phyloP scores from a whole-genome alignment of 2,329 filamentous ascomycete genomes.

The Exserohilum rostratum region DNA sequence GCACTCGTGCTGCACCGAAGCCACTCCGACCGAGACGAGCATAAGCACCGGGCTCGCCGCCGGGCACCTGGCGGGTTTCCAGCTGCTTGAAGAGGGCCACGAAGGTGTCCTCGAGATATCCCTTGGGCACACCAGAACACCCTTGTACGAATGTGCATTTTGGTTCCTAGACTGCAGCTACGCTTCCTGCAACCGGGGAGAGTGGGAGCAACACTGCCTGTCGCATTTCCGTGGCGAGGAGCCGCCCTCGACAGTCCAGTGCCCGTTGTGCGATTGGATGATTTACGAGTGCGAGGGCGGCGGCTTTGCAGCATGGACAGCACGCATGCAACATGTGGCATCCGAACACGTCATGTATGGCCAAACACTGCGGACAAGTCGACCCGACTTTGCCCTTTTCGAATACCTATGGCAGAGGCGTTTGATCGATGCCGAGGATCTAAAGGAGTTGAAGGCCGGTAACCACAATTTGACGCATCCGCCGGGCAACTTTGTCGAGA shows the following conservation, averaged over 20 bases:
- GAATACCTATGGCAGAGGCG: constrained; percentile 39
- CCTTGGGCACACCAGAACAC: constrained; percentile 5
- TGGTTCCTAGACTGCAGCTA: constrained; percentile 42
- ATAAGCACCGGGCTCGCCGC: constrained; percentile 34
- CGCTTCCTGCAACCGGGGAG: constrained; percentile 23
- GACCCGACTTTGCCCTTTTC: constrained; percentile 40
- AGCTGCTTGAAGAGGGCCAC: constrained; percentile 31
- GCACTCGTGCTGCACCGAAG: constrained; percentile 30
- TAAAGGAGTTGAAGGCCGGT: constrained; percentile 42
- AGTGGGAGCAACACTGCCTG: constrained; percentile 42
- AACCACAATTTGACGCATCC: constrained; percentile 31
- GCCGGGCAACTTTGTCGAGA: constrained; percentile 30
- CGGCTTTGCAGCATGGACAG: constrained; percentile 29
- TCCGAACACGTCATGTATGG: constrained; percentile 31
- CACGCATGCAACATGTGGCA: constrained; percentile 39
- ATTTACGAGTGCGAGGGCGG: constrained; percentile 18
- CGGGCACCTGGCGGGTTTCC: constrained; percentile 25
- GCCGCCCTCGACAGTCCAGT: constrained; percentile 37
- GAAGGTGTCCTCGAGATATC: constrained; percentile 37
- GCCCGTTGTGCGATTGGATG: constrained; percentile 42
- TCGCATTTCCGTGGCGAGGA: constrained; percentile 43
- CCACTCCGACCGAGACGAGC: constrained; percentile 34
- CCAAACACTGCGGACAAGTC: constrained; percentile 27
- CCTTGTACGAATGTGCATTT: constrained; percentile 42
- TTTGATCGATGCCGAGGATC: constrained; percentile 39